These are phyloP conservation scores for Hortaea werneckii DNA, from an alignment of 2,329 filamentous ascomycete genomes.

Conservation along the genomic window DNA sequence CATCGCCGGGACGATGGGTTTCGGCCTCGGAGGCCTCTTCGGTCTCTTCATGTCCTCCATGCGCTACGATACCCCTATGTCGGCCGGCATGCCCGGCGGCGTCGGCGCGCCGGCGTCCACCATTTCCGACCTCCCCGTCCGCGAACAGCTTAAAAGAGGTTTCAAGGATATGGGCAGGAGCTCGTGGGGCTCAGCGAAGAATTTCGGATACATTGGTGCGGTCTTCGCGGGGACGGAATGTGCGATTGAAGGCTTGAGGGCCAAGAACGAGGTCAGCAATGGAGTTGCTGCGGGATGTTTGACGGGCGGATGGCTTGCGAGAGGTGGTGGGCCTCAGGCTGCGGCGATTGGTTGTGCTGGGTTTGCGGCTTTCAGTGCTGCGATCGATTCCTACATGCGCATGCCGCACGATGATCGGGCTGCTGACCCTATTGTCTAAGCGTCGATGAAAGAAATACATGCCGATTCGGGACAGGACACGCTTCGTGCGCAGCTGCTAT, in stretches of 20 bases:
- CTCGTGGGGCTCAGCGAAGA: constrained; percentile 76
- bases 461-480: too few species aligned
- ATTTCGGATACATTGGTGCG: constrained; percentile 87
- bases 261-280: constrained; percentile 89
- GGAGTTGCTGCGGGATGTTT: constrained; percentile 80
- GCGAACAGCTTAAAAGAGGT: constrained; percentile 72
- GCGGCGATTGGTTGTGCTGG: constrained; percentile 79
- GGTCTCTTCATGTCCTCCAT: constrained; percentile 98
- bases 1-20: constrained; percentile 87
- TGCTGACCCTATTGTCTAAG: constrained; percentile 27
- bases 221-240: constrained; percentile 91
- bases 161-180: constrained; percentile 91
- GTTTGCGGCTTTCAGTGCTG: constrained; percentile 85
- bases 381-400: constrained; percentile 86
- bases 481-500: too few species aligned
- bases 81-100: constrained; percentile 39
- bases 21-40: constrained; percentile 85
- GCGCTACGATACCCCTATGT: constrained; percentile 92
- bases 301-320: constrained; percentile 79
- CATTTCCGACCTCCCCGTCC: constrained; percentile 61
- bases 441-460: neutral
- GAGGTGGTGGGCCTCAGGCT: constrained; percentile 80
- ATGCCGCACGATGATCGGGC: constrained; percentile 44
- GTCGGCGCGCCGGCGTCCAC: constrained; percentile 23
- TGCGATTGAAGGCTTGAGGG: constrained; percentile 82